These are phyloP conservation scores for Cutaneotrichosporon sp. DNA, from an alignment of 1,284 basidiomycete species.

Conservation along the genomic window DNA sequence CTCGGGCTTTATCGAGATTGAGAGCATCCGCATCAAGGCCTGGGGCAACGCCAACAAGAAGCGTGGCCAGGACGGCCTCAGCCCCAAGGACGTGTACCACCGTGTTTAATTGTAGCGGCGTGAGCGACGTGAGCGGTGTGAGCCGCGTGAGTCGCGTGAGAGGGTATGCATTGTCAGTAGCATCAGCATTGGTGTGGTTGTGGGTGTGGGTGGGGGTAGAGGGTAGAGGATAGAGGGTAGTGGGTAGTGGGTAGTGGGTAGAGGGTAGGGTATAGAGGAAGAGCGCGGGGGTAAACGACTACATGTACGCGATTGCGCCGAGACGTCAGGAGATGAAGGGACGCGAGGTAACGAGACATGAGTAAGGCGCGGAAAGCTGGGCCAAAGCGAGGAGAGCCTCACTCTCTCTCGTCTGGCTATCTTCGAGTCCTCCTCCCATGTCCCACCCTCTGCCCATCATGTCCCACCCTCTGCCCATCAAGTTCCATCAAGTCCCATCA, in stretches of 20 bases:
- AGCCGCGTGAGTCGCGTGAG: not conserved
- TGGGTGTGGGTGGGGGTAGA: not conserved
- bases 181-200: not conserved
- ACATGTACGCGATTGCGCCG: too few relatives aligned
- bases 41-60: constrained; percentile 61
- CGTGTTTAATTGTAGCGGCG: constrained; percentile 39
- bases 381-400: too few relatives aligned
- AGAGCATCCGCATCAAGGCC: constrained; percentile 94
- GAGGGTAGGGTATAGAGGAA: not conserved
- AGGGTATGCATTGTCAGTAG: constrained; percentile 10
- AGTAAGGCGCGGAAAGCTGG: too few relatives aligned
- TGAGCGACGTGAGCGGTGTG: not conserved
- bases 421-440: too few relatives aligned
- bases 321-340: too few relatives aligned
- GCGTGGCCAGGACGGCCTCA: constrained; percentile 74
- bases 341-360: too few relatives aligned
- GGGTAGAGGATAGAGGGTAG: not conserved
- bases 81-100: constrained; percentile 73
- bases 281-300: too few relatives aligned
- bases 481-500: too few relatives aligned
- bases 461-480: too few relatives aligned
- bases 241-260: not conserved
- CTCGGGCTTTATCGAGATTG: constrained; percentile 89
- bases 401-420: too few relatives aligned
- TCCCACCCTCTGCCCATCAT: too few relatives aligned